Base-by-base conservation (phyloP, 495 filamentous ascomycete species). In the Lichenothelia convexa region DNA sequence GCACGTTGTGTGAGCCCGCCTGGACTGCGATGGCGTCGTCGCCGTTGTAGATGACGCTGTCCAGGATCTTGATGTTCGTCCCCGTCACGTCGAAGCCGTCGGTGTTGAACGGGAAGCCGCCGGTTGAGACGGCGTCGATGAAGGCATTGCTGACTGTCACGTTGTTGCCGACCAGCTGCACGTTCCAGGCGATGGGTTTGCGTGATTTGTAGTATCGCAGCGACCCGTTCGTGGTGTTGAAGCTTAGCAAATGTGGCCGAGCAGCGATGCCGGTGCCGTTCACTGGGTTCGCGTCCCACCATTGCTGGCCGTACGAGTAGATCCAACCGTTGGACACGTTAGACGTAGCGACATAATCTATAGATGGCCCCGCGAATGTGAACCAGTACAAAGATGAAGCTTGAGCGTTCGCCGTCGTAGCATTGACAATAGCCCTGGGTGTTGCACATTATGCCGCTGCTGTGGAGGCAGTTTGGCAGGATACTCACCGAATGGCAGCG, bases 101-200 rank as follows among this genome's bases (percentile, higher is more conserved):
- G 1, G 60, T 63, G 40, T 63, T 63, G 50, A 62, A 64, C 2
- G 57, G 58, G 41, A 64, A 62, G 8, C 48, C 45, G 29, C 48
- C 49, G 5, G 34, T 57, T 13, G 55, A 60, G 22, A 45, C 44
- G n/a, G 59, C 58, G 38, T 64, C 59, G 21, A 62, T 55, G 29
- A 61, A 51, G 34, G 55, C 50, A 31, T 60, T 49, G 26, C 32
- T 46, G 26, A 64, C 53, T 3, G 44, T 43, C 24, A 62, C 56
- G 32, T 62, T 47, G 13, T 47, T 34, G 21, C 60, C 60, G 16
- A 43, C 41, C 2, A 64, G 37, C 21, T 56, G 47, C 1, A 64
- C 49, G 36, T 57, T 59, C 56, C 59, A 61, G 7, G 59, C 59
- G 38, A 63, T 63, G 5, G 59, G 58, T 42, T 61, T 55, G 18